Evolutionary conservation across 805 yeast species (phyloP).

Genomic region (Saitoella complicata): DNA sequence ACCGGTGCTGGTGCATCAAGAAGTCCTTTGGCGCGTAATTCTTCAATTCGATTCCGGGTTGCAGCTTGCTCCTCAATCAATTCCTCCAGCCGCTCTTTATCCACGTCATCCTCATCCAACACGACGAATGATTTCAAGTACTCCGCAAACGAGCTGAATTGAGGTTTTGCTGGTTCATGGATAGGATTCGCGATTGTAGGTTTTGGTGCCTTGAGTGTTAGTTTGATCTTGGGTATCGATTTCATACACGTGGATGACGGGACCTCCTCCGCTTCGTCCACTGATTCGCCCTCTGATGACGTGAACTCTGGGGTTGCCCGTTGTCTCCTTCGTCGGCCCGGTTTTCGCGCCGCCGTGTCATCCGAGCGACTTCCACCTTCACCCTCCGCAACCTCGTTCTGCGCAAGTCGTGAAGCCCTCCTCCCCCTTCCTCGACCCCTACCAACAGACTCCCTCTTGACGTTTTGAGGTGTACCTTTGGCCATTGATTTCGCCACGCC

Average conservation of each 20-base stretch:
- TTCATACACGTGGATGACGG: not conserved
- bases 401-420: too few species aligned
- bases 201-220: slow-evolving; percentile 20
- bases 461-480: too few species aligned
- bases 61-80: slow-evolving; percentile 37
- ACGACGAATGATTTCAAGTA: slow-evolving; percentile 41
- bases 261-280: too few species aligned
- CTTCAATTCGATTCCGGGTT: slow-evolving; percentile 29
- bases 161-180: slow-evolving; percentile 33
- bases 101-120: slow-evolving; percentile 42
- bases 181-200: slow-evolving; percentile 45
- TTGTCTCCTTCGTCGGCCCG: too few species aligned
- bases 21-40: slow-evolving; percentile 26
- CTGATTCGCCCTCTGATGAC: too few species aligned
- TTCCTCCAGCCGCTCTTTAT: slow-evolving; percentile 43
- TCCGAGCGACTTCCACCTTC: too few species aligned
- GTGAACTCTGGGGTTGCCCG: too few species aligned
- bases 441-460: too few species aligned
- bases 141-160: slow-evolving; percentile 25
- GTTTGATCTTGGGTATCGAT: slow-evolving; percentile 9
- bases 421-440: too few species aligned
- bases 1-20: slow-evolving; percentile 24
- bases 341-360: too few species aligned
- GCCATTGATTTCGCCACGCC: too few species aligned
- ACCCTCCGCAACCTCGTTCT: too few species aligned